Evolutionary conservation across 345 rosid species (phyloP), one percentile per base, ranked within the genome.

Genomic region (Salix udensis): DNA sequence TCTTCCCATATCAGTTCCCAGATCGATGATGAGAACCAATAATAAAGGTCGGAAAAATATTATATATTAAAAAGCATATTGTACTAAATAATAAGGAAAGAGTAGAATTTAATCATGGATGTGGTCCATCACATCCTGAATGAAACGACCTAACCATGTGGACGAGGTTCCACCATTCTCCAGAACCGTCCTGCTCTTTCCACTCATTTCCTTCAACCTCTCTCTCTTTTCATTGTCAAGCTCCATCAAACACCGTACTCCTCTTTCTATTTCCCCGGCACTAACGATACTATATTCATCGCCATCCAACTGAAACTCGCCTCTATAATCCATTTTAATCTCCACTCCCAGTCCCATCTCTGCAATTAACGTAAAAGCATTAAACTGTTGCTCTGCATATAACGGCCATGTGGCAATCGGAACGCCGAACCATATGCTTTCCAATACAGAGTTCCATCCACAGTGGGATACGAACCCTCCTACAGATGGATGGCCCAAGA

Each of bases 391-490:
- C 60, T 75, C 77, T 3, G 65, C 48, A 24, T n/a, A 52, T 48
- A 75, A 2, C 0, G 77, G 77, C 71, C 72, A 75, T 0, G 77
- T 1, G 1, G 77, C 77, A 13, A 75, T 75, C 15, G 77, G 77
- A 21, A 75, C 72, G 16, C 52, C 72, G 23, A 16, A 34, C 75
- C 77, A 65, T 5, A 75, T 16, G 18, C 77, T 67, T 48, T 75
- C 77, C 36, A 75, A 6, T 6, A 24, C 0, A 4, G 77, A 75
- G 10, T 75, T 75, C 77, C 71, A 75, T 9, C 77, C 77, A 16
- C 77, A 75, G n/a, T 75, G 77, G 0, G 77, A 75, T 1, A 75
- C 77, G 24, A 75, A 75, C 9, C 72, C 77, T 15, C 77, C 72
- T 4, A 75, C 19, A 0, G 77, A 62, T 24, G 37, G 72, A 40